Evolutionary conservation across 208 protist species (phyloP).

Genomic region (Trypanosoma rangeli): DNA sequence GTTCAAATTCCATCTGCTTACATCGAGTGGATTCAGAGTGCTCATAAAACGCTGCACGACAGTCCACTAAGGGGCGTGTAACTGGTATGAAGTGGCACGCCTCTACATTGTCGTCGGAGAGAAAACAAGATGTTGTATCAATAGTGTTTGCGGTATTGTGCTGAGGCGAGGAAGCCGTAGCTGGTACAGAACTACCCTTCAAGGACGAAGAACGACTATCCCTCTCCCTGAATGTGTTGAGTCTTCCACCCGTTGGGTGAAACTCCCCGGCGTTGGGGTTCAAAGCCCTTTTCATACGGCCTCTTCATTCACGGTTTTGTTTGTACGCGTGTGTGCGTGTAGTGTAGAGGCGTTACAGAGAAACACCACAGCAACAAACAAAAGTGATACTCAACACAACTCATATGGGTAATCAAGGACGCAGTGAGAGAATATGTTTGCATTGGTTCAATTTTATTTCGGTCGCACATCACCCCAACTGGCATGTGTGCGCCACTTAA

Average conservation of each 20-base stretch:
- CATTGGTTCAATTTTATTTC: background rate
- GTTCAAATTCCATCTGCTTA: conserved; percentile 31
- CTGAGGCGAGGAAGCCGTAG: background rate
- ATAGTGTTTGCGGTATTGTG: background rate
- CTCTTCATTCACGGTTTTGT: background rate
- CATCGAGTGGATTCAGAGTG: conserved; percentile 4
- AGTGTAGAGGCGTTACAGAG: background rate
- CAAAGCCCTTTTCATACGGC: conserved; percentile 17
- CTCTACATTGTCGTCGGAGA: background rate
- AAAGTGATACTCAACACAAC: background rate
- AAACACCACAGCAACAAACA: background rate
- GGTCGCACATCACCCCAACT: background rate
- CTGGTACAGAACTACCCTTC: background rate
- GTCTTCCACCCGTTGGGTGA: background rate
- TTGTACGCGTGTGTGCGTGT: background rate
- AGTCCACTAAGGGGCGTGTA: conserved; percentile 15
- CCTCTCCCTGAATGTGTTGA: background rate
- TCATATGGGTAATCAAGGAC: background rate
- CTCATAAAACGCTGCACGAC: conserved; percentile 18
- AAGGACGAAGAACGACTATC: background rate
- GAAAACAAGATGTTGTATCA: background rate
- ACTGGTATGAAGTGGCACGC: conserved; percentile 8
- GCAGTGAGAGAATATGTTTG: background rate
- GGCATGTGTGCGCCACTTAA: background rate
- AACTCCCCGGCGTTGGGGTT: conserved; percentile 30